Conservation (phyloP, 108 stramenopile genomes). For the Pseudonitzschia multiseries region DNA sequence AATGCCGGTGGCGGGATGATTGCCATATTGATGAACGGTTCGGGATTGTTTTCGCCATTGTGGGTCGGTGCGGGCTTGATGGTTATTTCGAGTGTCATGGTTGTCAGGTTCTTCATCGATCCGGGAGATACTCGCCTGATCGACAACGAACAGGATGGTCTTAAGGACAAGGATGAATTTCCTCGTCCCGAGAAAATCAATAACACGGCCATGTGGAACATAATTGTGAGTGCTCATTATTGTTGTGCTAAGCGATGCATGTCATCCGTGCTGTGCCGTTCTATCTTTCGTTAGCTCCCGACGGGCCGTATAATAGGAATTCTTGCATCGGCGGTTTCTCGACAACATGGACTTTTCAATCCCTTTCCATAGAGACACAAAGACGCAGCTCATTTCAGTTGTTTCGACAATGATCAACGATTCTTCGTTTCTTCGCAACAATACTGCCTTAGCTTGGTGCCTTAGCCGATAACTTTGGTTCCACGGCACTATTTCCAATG, state of each 20-base stretch:
- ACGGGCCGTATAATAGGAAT: too few relatives aligned
- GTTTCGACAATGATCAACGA: neutral
- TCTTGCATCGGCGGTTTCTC: too few relatives aligned
- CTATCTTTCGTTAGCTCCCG: too few relatives aligned
- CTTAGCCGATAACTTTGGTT: slow-evolving; percentile 52
- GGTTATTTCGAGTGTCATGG: slow-evolving; percentile 24
- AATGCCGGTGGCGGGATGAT: slow-evolving; percentile 61
- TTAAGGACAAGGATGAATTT: slow-evolving; percentile 29
- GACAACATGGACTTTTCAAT: too few relatives aligned
- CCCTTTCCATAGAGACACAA: neutral
- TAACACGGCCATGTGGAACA: slow-evolving; percentile 41
- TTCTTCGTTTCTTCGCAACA: neutral
- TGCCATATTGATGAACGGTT: slow-evolving; percentile 47
- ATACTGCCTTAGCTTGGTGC: slow-evolving; percentile 24
- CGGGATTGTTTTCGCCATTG: slow-evolving; percentile 49
- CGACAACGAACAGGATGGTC: neutral
- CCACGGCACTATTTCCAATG: slow-evolving; percentile 49
- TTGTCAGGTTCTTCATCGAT: slow-evolving; percentile 40
- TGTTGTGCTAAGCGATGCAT: neutral
- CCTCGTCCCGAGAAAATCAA: slow-evolving; percentile 42
- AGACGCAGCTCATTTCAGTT: neutral
- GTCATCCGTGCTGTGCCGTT: neutral
- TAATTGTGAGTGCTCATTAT: slow-evolving; percentile 15
- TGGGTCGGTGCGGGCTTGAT: slow-evolving; percentile 44
- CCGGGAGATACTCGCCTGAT: slow-evolving; percentile 29